Conservation (phyloP, 805 yeast genomes). For the Grigorovia humatica region DNA sequence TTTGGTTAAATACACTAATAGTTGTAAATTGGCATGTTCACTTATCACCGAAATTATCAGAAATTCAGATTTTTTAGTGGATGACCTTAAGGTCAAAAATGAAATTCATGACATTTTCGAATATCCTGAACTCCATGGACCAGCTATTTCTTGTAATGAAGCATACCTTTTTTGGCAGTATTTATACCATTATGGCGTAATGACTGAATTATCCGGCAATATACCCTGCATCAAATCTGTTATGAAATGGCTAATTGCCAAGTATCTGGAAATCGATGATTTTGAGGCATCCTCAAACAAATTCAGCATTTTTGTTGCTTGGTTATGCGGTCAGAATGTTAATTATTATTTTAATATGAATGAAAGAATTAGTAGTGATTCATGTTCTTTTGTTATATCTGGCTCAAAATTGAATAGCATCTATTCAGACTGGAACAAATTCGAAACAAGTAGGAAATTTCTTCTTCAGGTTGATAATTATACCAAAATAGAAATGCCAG, state of each 20-base stretch:
- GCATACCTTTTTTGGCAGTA: constrained; percentile 47
- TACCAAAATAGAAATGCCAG: neutral
- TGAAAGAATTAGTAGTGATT: no score
- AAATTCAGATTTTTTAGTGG: constrained; percentile 10
- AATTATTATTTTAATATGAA: neutral
- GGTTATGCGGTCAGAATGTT: constrained; percentile 31
- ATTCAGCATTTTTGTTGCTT: constrained; percentile 31
- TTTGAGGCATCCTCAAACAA: constrained; percentile 8
- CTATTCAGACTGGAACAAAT: neutral
- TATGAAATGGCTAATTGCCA: constrained; percentile 41
- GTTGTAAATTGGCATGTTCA: constrained; percentile 19
- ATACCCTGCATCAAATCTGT: constrained; percentile 29
- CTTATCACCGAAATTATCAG: constrained; percentile 14
- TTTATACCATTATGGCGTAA: constrained; percentile 30
- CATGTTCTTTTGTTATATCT: no score
- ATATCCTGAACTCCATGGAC: constrained; percentile 52
- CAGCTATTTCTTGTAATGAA: constrained; percentile 36
- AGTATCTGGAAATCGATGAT: constrained; percentile 31
- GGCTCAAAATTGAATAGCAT: neutral
- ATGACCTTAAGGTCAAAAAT: constrained; percentile 35
- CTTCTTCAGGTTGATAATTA: neutral
- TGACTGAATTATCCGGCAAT: constrained; percentile 24
- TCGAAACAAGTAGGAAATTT: neutral
- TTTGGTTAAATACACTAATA: constrained; percentile 19
- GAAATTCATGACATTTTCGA: constrained; percentile 43